A percentile compares a stretch with the other conserved stretches of the same genome.
These are phyloP conservation scores for Nitzschia sp. DNA, from an alignment of 108 stramenopile species.

Conservation along the genomic window DNA sequence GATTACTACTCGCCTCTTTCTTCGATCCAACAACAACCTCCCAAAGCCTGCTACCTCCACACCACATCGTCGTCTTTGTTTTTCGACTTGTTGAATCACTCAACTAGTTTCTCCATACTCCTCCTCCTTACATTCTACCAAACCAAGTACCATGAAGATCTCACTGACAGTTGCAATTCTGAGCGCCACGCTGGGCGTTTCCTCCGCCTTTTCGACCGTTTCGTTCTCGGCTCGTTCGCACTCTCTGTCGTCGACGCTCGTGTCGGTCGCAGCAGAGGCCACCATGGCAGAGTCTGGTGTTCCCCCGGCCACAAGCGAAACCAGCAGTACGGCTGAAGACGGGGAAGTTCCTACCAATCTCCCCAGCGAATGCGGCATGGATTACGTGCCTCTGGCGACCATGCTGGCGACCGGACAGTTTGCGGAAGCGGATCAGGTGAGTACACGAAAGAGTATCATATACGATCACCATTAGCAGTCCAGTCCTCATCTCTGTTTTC, in stretches of 20 bases:
- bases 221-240: not conserved
- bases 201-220: not conserved
- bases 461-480: too few relatives aligned
- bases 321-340: slow-evolving; percentile 40
- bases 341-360: slow-evolving; percentile 83
- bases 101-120: too few relatives aligned
- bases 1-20: not conserved
- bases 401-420: slow-evolving; percentile 89
- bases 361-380: slow-evolving; percentile 87
- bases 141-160: slow-evolving; percentile 9
- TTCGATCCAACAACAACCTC: not conserved
- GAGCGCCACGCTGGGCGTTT: not conserved
- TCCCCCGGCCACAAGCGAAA: slow-evolving; percentile 47
- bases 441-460: too few relatives aligned
- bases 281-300: slow-evolving; percentile 61
- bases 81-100: not conserved
- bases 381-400: slow-evolving; percentile 90
- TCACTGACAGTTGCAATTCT: slow-evolving; percentile 1
- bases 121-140: not conserved
- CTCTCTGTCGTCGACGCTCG: not conserved
- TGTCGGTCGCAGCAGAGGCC: slow-evolving; percentile 5
- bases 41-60: not conserved
- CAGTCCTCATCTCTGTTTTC: not conserved
- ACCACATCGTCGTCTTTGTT: too few relatives aligned
- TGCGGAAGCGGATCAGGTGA: slow-evolving; percentile 88